Base-by-base conservation (phyloP, 2,329 filamentous ascomycete genomes). In the Orbilia oligospora region DNA sequence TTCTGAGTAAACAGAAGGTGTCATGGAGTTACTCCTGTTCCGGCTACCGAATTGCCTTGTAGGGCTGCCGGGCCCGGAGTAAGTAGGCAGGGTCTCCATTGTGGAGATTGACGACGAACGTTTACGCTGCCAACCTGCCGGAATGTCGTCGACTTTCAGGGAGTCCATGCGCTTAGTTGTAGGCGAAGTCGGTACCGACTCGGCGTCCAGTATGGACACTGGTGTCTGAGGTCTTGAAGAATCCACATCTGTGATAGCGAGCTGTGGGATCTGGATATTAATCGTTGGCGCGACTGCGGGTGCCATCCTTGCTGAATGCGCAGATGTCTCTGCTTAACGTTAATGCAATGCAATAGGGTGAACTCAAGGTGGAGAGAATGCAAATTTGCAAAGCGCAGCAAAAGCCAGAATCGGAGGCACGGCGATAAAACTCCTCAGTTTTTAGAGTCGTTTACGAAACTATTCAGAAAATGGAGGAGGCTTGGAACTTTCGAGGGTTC, bases 91-190 rank as follows among this genome's bases (percentile, higher is more conserved):
- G 38, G 75, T 78, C 4, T 72, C 68, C 51, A 72, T 68, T 38
- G 75, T 78, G 53, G 75, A 78, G 16, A 78, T 36, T 12, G 75
- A 78, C n/a, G 75, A 72, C 5, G 75, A 71, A 27, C 75, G 75
- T 66, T 56, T 55, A 33, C 63, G 75, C 18, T 48, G 63, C 75
- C 75, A 65, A 30, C 64, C 24, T 33, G n/a, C 1, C 14, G 75
- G 67, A 38, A 53, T 8, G 30, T 56, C 53, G 5, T 69, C 68
- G 20, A 78, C 75, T 61, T 68, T 72, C 24, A 78, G 20, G 33
- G 75, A 78, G 48, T 78, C 75, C 63, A 64, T 67, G n/a, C 75
- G 75, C 18, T 65, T 30, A 5, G 63, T 18, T 20, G 53, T 33
- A 16, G 75, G 75, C 36, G 75, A 64, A 33, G 67, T 64, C 10